These are phyloP conservation scores for Chalaropsis thielavioides DNA, from an alignment of 2,329 filamentous ascomycete species.

Conservation along the genomic window DNA sequence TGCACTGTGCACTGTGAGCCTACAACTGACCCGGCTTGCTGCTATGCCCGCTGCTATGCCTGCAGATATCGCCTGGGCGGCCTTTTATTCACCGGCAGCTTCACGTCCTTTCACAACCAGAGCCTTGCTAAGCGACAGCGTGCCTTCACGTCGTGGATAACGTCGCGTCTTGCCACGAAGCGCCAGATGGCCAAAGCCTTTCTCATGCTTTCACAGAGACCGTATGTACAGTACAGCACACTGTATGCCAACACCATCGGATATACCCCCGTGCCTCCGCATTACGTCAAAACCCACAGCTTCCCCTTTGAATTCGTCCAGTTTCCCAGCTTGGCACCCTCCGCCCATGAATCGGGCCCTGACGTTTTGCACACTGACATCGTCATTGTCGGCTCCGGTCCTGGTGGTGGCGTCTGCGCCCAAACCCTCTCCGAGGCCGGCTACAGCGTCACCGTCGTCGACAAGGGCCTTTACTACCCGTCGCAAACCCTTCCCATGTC, in stretches of 20 bases:
- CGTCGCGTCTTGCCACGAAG: constrained; percentile 39
- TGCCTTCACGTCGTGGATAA: constrained; percentile 49
- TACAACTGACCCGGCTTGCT: background rate
- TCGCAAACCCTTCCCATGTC: constrained; percentile 61
- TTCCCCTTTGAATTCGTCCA: constrained; percentile 50
- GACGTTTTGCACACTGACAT: constrained; percentile 39
- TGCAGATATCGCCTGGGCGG: constrained; percentile 46
- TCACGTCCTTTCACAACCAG: constrained; percentile 46
- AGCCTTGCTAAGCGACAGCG: constrained; percentile 44
- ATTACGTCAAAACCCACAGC: constrained; percentile 36
- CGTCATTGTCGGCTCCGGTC: constrained; percentile 74
- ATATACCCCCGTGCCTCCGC: constrained; percentile 39
- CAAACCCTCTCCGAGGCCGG: constrained; percentile 69
- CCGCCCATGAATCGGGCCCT: background rate
- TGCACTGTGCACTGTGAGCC: background rate
- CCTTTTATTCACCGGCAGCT: constrained; percentile 52
- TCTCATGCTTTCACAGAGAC: constrained; percentile 37
- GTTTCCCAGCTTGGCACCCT: constrained; percentile 25
- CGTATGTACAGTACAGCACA: constrained; percentile 41
- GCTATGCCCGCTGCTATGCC: constrained; percentile 16
- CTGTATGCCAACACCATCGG: constrained; percentile 41
- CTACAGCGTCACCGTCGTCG: constrained; percentile 61
- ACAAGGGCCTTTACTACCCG: constrained; percentile 67
- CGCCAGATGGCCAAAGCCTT: constrained; percentile 43
- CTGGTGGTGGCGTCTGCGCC: constrained; percentile 67